Evolutionary conservation across 768 basidiomycete species (phyloP).

Genomic region (Suillus decipiens): DNA sequence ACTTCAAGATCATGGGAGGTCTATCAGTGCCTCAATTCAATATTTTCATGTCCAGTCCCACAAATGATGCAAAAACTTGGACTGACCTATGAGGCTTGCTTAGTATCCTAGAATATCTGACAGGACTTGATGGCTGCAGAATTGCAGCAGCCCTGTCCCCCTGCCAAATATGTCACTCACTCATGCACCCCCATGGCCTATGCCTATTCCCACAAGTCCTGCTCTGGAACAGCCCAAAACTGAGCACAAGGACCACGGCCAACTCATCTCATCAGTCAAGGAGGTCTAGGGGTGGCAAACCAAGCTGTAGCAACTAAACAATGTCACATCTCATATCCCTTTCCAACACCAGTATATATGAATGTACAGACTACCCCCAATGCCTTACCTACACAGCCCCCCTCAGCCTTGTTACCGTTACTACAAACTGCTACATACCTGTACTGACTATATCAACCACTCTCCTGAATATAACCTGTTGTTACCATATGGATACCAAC

Average conservation of each 20-base stretch:
- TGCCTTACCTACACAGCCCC: no score
- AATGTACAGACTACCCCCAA: no score
- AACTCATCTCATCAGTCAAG: rapidly evolving
- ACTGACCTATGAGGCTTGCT: rapidly evolving
- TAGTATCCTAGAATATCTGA: neutral
- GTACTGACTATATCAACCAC: no score
- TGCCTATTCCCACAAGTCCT: neutral
- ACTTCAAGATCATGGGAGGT: no score
- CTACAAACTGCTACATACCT: no score
- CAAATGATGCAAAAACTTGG: neutral
- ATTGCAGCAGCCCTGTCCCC: neutral
- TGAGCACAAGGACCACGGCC: no score
- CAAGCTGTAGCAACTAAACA: no score
- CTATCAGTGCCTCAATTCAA: neutral
- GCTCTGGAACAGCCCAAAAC: neutral
- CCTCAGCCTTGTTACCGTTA: no score
- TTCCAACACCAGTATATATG: no score
- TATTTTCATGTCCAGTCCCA: neutral
- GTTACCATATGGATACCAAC: no score
- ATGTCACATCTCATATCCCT: no score
- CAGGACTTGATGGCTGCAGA: neutral
- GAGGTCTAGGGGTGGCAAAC: neutral
- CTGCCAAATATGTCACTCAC: neutral
- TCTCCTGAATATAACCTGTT: no score
- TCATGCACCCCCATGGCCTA: neutral